A percentile compares a stretch with the other conserved stretches of the same genome.
Conservation (phyloP, 768 basidiomycete genomes). For the Macrolepiota fuliginosa region DNA sequence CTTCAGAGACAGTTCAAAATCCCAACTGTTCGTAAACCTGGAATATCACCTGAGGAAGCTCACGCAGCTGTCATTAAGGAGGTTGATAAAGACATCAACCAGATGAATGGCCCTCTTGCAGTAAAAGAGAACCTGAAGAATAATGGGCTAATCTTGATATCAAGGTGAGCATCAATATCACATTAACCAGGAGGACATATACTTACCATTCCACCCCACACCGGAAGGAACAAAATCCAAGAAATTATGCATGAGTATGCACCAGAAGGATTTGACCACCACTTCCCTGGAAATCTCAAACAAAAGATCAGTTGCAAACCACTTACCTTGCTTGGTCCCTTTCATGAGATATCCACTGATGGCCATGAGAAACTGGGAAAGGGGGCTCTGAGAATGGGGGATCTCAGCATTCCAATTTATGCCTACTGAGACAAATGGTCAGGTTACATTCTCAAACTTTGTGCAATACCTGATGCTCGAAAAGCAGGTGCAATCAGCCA, state of each 20-base stretch:
- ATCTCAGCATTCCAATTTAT: constrained; percentile 22
- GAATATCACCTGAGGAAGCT: not conserved
- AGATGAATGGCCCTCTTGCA: not conserved
- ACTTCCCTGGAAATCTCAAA: constrained; percentile 17
- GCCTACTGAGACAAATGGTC: constrained; percentile 23
- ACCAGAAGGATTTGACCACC: constrained; percentile 19
- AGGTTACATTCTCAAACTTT: constrained; percentile 17
- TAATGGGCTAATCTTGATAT: not conserved
- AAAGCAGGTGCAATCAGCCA: constrained; percentile 21
- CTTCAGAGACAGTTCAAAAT: not conserved
- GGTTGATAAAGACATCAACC: not conserved
- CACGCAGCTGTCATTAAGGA: not conserved
- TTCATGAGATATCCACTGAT: constrained; percentile 24
- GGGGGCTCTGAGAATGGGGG: constrained; percentile 23
- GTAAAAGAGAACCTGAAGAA: not conserved
- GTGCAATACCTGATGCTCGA: constrained; percentile 21
- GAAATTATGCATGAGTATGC: constrained; percentile 15
- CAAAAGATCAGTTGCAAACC: constrained; percentile 13
- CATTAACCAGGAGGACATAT: not conserved
- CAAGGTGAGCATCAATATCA: not conserved
- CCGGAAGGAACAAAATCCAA: constrained; percentile 18
- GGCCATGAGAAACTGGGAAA: constrained; percentile 15
- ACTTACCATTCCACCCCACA: not conserved
- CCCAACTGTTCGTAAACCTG: constrained; percentile 2
- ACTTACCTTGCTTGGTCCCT: constrained; percentile 19